These are phyloP conservation scores for Fusarium miscanthi DNA, from an alignment of 2,329 filamentous ascomycete species.

Conservation along the genomic window DNA sequence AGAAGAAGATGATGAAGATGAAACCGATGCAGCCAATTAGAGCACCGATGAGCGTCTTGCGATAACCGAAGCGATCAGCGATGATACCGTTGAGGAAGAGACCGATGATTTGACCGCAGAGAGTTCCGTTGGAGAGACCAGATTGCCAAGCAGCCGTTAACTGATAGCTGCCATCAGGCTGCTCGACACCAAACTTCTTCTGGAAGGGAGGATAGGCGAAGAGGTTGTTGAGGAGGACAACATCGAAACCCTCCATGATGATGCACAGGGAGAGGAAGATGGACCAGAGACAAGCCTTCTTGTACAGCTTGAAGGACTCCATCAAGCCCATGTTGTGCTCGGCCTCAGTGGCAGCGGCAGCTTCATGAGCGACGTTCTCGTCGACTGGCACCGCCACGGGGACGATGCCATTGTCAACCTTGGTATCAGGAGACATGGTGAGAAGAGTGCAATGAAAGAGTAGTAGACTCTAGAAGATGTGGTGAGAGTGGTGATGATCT, in stretches of 20 bases:
- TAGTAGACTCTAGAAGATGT: neutral
- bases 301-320: conserved; percentile 55
- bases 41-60: conserved; percentile 59
- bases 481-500: conserved; percentile 6
- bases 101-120: conserved; percentile 62
- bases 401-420: conserved; percentile 23
- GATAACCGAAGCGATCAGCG: conserved; percentile 59
- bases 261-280: conserved; percentile 53
- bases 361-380: conserved; percentile 35
- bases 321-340: conserved; percentile 50
- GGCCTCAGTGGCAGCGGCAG: conserved; percentile 46
- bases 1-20: conserved; percentile 63
- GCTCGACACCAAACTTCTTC: conserved; percentile 52
- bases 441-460: neutral
- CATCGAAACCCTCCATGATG: conserved; percentile 57
- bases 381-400: conserved; percentile 21
- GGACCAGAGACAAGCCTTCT: conserved; percentile 53
- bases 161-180: conserved; percentile 55
- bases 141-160: conserved; percentile 64
- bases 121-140: conserved; percentile 60
- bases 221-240: conserved; percentile 53
- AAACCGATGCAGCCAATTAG: conserved; percentile 55
- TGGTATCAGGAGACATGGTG: conserved; percentile 27
- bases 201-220: conserved; percentile 55
- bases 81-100: conserved; percentile 61